Conservation (phyloP, 352 stramenopile genomes). For the Globisporangium nagaii region DNA sequence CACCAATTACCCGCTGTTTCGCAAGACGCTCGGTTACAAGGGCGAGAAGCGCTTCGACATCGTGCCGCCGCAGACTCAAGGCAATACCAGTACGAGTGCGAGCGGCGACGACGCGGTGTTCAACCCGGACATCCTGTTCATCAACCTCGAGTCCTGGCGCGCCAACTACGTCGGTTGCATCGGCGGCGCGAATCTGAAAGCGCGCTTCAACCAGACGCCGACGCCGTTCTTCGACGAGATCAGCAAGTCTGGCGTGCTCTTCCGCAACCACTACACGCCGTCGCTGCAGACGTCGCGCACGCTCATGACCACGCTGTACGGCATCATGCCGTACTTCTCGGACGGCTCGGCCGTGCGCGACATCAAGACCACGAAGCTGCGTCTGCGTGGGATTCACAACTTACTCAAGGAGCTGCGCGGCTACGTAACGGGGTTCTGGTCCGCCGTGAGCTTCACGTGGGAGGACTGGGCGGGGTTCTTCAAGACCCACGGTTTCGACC, state of each 20-base stretch:
- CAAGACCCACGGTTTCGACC: conserved; percentile 56
- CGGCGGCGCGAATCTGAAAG: conserved; percentile 38
- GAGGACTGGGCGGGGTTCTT: conserved; percentile 68
- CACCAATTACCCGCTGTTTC: conserved; percentile 42
- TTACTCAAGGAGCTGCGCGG: conserved; percentile 52
- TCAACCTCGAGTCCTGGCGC: conserved; percentile 69
- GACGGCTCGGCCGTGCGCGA: conserved; percentile 48
- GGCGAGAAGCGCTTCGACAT: conserved; percentile 45
- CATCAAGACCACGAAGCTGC: conserved; percentile 40
- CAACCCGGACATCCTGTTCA: conserved; percentile 55
- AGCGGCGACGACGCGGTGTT: conserved; percentile 2
- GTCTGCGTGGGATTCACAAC: conserved; percentile 44
- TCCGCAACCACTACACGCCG: conserved; percentile 59
- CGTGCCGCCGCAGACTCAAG: too few species aligned
- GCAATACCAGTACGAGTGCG: background rate
- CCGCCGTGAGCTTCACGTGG: conserved; percentile 45
- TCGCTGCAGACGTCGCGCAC: conserved; percentile 58
- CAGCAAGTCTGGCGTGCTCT: conserved; percentile 45
- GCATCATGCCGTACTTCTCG: conserved; percentile 56
- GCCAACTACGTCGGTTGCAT: conserved; percentile 56
- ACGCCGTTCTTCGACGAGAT: conserved; percentile 58
- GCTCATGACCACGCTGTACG: conserved; percentile 56
- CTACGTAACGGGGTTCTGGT: conserved; percentile 67
- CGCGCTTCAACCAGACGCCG: conserved; percentile 28
- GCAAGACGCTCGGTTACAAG: conserved; percentile 45